These are phyloP conservation scores for Mentha longifolia DNA, from an alignment of 257 asterid genomes.

Conservation along the genomic window DNA sequence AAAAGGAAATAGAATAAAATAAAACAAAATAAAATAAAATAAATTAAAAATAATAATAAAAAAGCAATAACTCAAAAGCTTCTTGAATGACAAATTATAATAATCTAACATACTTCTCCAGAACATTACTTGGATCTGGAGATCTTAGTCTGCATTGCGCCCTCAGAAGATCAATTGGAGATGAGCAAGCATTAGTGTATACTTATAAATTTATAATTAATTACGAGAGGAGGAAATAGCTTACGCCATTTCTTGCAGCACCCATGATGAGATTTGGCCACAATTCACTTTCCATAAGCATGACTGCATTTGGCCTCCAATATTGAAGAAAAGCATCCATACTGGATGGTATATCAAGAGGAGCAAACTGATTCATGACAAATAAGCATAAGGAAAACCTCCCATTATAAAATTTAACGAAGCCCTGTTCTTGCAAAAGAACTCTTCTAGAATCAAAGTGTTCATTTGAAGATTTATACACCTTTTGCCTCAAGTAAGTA, in stretches of 20 bases:
- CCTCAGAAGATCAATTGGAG: not conserved
- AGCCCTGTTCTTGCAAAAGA: constrained; percentile 7
- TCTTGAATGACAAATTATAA: constrained; percentile 10
- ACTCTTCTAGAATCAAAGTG: not conserved
- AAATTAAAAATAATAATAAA: not conserved
- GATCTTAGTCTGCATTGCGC: not conserved
- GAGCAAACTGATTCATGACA: constrained; percentile 75
- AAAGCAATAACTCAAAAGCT: constrained; percentile 18
- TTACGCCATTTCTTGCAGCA: constrained; percentile 72
- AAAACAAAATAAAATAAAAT: not conserved
- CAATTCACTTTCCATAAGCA: constrained; percentile 87
- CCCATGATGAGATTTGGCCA: constrained; percentile 93
- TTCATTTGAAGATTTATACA: not conserved
- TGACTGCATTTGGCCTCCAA: constrained; percentile 84
- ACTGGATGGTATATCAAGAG: constrained; percentile 78
- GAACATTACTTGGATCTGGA: constrained; percentile 21
- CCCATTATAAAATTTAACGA: constrained; percentile 2
- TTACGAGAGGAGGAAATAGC: constrained; percentile 36
- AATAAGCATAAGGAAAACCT: constrained; percentile 9
- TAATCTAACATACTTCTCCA: not conserved
- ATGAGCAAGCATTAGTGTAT: constrained; percentile 7
- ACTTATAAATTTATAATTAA: not conserved
- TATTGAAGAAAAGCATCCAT: constrained; percentile 76
- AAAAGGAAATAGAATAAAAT: not conserved
- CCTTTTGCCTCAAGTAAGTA: not conserved